These are phyloP conservation scores for Phytopythium kandeliae DNA, from an alignment of 352 stramenopile genomes.

Conservation along the genomic window DNA sequence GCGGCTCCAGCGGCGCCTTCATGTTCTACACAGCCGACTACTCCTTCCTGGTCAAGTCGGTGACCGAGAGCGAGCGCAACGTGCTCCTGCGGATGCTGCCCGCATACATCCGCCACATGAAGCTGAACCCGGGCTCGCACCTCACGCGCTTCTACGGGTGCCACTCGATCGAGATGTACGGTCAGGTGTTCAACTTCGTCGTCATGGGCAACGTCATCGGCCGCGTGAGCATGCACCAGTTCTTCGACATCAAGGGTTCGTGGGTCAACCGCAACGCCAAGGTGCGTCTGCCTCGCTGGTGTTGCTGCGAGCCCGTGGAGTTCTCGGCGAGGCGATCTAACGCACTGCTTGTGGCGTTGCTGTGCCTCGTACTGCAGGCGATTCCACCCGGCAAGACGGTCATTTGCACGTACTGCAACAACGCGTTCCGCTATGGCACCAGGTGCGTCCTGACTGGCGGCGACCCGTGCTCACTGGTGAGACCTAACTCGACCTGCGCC, in stretches of 20 bases:
- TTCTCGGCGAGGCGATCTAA: neutral
- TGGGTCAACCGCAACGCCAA: slow-evolving; percentile 84
- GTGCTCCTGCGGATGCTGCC: slow-evolving; percentile 82
- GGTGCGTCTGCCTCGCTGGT: slow-evolving; percentile 19
- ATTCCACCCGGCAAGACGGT: slow-evolving; percentile 78
- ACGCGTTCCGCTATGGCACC: slow-evolving; percentile 72
- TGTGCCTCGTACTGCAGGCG: slow-evolving; percentile 20
- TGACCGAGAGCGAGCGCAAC: slow-evolving; percentile 69
- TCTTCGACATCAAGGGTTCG: slow-evolving; percentile 90
- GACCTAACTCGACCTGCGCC: neutral
- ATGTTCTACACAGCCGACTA: slow-evolving; percentile 91
- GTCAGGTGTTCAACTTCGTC: slow-evolving; percentile 83
- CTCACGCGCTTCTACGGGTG: slow-evolving; percentile 88
- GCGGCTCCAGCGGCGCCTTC: slow-evolving; percentile 84
- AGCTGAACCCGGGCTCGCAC: slow-evolving; percentile 67
- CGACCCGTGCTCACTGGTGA: too few relatives aligned
- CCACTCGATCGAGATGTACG: slow-evolving; percentile 89
- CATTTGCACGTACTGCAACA: slow-evolving; percentile 83
- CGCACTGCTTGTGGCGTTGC: neutral
- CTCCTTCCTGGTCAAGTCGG: slow-evolving; percentile 85
- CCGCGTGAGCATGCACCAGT: slow-evolving; percentile 79
- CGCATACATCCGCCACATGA: slow-evolving; percentile 78
- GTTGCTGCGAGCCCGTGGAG: neutral
- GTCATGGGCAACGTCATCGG: slow-evolving; percentile 90
- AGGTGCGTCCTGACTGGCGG: slow-evolving; percentile 16